These are phyloP conservation scores for Babesia gibsoni DNA, from an alignment of 169 alveolate genomes.

Conservation along the genomic window DNA sequence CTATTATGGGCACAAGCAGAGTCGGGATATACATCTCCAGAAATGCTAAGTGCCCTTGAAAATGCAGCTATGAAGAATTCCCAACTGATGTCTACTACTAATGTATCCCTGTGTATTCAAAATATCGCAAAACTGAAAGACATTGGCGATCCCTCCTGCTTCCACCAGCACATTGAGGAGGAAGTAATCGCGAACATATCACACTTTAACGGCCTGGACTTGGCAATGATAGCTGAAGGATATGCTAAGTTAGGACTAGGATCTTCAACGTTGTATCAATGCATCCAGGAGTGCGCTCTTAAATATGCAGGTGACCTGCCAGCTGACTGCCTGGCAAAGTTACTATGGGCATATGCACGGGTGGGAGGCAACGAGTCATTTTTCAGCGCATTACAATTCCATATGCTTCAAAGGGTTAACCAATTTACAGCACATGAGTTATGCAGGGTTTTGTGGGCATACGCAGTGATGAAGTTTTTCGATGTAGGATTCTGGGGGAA, in stretches of 20 bases:
- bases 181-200: slow-evolving; percentile 32
- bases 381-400: slow-evolving; percentile 21
- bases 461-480: slow-evolving; percentile 37
- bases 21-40: slow-evolving; percentile 9
- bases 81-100: slow-evolving; percentile 25
- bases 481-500: slow-evolving; percentile 43
- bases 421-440: slow-evolving; percentile 59
- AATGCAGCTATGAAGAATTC: slow-evolving; percentile 28
- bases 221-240: slow-evolving; percentile 55
- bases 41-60: slow-evolving; percentile 39
- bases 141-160: background rate
- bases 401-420: slow-evolving; percentile 43
- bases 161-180: slow-evolving; percentile 29
- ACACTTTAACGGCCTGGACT: slow-evolving; percentile 62
- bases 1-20: slow-evolving; percentile 53
- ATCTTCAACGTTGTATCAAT: slow-evolving; percentile 51
- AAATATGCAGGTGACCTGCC: slow-evolving; percentile 50
- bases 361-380: slow-evolving; percentile 40
- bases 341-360: slow-evolving; percentile 48
- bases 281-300: slow-evolving; percentile 48
- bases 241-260: slow-evolving; percentile 35
- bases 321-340: slow-evolving; percentile 63
- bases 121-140: slow-evolving; percentile 8
- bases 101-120: slow-evolving; percentile 28
- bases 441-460: slow-evolving; percentile 52